Evolutionary conservation across 805 yeast genomes (phyloP), one percentile per base, ranked within the genome.

Genomic region (Teunomyces lycoperdinae): DNA sequence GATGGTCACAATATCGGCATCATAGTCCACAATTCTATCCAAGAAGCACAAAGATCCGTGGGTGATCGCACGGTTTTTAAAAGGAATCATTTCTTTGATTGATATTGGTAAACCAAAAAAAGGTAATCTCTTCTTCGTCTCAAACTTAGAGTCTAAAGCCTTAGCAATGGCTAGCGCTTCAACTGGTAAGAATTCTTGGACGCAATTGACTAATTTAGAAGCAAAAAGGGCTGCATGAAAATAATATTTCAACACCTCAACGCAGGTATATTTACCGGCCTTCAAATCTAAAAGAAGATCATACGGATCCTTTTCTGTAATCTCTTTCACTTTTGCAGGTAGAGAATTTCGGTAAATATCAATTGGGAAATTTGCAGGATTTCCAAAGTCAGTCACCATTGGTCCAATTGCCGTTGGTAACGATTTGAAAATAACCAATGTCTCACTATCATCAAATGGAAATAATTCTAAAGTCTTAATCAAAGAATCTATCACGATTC

Each of bases 121-220:
- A 0, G 70, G 67, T 9, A 55, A 34, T 6, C 49, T 49, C 5
- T 59, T 60, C 27, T 54, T 45, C 24, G 45, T 43, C 3, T 48
- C 47, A 20, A 56, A 58, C 47, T 56, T 56, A 10, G 50, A 50
- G 47, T 67, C 71, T 44, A 66, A 53, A 17, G 50, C 56, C 20
- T 46, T 45, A 1, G 71, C 70, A 32, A 43, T 52, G 32, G 49
- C 41, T 11, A 66, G 41, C 0, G 63, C 68, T 24, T 59, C 63
- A 16, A 63, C 69, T 57, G 66, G 58, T 58, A 63, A 57, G 9
- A 73, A 67, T 46, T 73, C 77, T 9, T 64, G 52, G 30, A 68
- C 60, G 52, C 77, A 73, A 46, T 70, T 68, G 30, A 63, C 58
- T 50, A 83, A 62, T 54, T 82, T 86, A 51, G 81, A 85, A 0